Evolutionary conservation across 164 flowering plant genomes (phyloP), one percentile per base, ranked within the genome.

Genomic region (Berberis thunbergii): DNA sequence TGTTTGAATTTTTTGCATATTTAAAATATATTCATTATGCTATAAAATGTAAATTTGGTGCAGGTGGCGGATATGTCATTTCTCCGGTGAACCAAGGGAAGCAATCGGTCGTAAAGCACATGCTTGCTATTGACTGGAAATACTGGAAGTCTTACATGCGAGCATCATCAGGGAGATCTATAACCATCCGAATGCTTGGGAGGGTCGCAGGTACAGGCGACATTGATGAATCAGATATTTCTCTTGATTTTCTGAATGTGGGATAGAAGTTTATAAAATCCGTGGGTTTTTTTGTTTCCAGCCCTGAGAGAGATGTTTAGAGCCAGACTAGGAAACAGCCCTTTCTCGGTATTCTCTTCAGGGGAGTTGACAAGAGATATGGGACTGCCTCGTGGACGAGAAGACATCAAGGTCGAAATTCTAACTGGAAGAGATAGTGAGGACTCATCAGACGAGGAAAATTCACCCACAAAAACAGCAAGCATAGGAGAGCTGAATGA

Each of bases 91-190:
- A 80, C 70, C 78, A 83, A 58, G 95, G 93, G 41, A 86, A 80
- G 61, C 77, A 79, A 48, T 87, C 93, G 13, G 81, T 91, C 57
- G 91, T 94, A 6, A 94, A 84, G 66, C 96, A 94, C 79, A 94
- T 94, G 98, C 88, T 90, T 70, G 85, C 97, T 12, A 77, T 91
- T 55, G 97, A 94, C 62, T 94, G 98, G 98, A 91, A 77, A 65
- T 79, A 68, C 69, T 93, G 95, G 98, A 89, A 80, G 70, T 73
- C 83, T 45, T 87, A 85, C 70, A 46, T 84, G 43, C 71, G 75
- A 7, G 73, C 81, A 44, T 73, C 94, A 1, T 73, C 87, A 39
- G 80, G 81, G 11, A 72, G 85, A 73, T 74, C 91, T 48, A 74
- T 84, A 41, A 88, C 98, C 38, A 84, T 85, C 42, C 80, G 77